These are phyloP conservation scores for Cucurbita ficifolia DNA, from an alignment of 306 rosid genomes.

Conservation along the genomic window DNA sequence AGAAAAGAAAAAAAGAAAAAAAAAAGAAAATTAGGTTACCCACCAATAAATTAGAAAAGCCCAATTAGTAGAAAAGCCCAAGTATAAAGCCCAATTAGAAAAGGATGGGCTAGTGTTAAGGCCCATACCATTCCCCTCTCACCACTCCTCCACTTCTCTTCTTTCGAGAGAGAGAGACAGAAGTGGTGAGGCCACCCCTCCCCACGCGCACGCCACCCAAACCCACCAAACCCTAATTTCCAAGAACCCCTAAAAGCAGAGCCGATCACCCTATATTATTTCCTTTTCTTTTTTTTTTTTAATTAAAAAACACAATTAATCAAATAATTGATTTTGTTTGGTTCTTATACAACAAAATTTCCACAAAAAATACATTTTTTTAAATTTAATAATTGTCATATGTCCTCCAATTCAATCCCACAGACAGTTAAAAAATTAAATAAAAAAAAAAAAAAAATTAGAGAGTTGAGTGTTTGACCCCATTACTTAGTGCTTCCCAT, in stretches of 20 bases:
- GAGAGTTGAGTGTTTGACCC: neutral
- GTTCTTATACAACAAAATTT: neutral
- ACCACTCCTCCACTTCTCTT: neutral
- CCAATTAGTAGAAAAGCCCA: too few relatives aligned
- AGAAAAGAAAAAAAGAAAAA: too few relatives aligned
- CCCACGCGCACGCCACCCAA: constrained; percentile 68
- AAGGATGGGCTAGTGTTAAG: neutral
- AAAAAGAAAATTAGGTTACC: too few relatives aligned
- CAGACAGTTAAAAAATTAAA: neutral
- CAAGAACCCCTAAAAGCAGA: constrained; percentile 32
- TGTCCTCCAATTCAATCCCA: neutral
- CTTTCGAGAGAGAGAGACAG: neutral
- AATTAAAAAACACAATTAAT: neutral
- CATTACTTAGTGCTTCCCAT: neutral
- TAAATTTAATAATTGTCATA: neutral
- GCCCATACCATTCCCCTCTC: neutral
- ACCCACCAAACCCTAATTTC: constrained; percentile 87
- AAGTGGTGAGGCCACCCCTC: constrained; percentile 26
- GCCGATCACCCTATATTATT: neutral
- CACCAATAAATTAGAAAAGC: too few relatives aligned
- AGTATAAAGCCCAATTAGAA: neutral
- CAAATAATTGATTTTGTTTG: neutral
- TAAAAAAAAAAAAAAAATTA: neutral
- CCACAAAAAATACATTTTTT: neutral
- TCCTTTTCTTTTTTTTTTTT: neutral